Evolutionary conservation across 2,329 filamentous ascomycete species (phyloP), one percentile per base, ranked within the genome.

Genomic region (Colletotrichum sp.): DNA sequence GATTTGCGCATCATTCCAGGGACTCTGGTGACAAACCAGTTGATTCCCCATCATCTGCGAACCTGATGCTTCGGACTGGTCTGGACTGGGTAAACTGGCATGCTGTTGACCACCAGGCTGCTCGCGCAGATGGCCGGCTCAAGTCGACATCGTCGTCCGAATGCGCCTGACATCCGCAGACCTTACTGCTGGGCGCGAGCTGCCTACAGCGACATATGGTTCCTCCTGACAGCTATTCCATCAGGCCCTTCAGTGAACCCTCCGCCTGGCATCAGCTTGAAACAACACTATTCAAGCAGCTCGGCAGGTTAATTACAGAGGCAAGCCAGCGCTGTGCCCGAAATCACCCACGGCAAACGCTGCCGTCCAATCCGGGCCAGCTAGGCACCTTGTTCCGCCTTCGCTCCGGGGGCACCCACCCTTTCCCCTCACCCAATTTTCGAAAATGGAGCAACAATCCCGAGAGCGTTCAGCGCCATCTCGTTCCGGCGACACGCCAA

Each of bases 401-500:
- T 74, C 71, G 70, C 70, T 69, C 64, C 74, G 74, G 44, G 44
- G 39, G 30, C 70, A 60, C 65, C 64, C 64, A 59, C 49, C 34
- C 55, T 52, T 62, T 39, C 64, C 74, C 64, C 69, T 72, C 49
- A 60, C 26, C 59, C 59, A 59, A 65, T 60, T 65, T 68, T 73
- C 64, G 21, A 34, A 52, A 59, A 68, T 68, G 73, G 70, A 73
- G 64, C 44, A 49, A 59, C 64, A 69, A 60, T 65, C 49, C 73
- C 73, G 73, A 73, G 44, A 60, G 28, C 28, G 34, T 65, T 57
- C 70, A 74, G 65, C 74, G 64, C 74, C 64, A 74, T 60, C 65
- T 74, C 34, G 57, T 76, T 76, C 70, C 64, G 70, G 70, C 59
- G 30, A 69, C 64, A 49, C 73, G 57, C 70, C 74, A 76, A 69